Percentiles rank a stretch among this genome's conserved stretches.
Conservation (phyloP, 768 basidiomycete species). For the Lyophyllum shimeji region DNA sequence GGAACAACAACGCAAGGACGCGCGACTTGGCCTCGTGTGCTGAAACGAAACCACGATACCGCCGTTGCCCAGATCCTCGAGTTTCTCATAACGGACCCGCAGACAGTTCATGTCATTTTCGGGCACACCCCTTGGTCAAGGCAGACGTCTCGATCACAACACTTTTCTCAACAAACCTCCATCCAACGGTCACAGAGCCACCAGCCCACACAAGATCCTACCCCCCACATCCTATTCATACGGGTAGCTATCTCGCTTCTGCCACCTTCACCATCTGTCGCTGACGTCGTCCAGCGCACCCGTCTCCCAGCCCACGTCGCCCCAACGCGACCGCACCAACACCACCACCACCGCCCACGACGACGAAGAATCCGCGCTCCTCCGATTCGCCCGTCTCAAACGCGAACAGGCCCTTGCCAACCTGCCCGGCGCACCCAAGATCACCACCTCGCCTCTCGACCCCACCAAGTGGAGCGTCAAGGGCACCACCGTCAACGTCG, state of each 20-base stretch:
- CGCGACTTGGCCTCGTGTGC: not conserved
- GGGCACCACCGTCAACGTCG: slow-evolving; percentile 87
- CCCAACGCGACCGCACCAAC: slow-evolving; percentile 20
- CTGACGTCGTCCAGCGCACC: slow-evolving; percentile 46
- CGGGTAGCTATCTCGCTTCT: slow-evolving; percentile 48
- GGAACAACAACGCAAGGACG: slow-evolving; percentile 18
- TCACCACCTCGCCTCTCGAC: slow-evolving; percentile 47
- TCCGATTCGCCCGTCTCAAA: slow-evolving; percentile 42
- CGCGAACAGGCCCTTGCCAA: slow-evolving; percentile 31
- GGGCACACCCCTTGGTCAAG: slow-evolving; percentile 79
- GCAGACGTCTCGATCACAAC: slow-evolving; percentile 81
- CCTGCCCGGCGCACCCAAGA: slow-evolving; percentile 39
- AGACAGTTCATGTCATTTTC: slow-evolving; percentile 77
- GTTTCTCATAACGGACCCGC: slow-evolving; percentile 12
- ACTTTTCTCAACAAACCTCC: slow-evolving; percentile 70
- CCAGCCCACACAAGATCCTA: slow-evolving; percentile 37
- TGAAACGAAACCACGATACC: too few relatives aligned
- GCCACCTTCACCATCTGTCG: slow-evolving; percentile 11
- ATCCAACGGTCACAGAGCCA: slow-evolving; percentile 33
- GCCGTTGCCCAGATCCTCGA: not conserved
- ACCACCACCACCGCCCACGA: slow-evolving; percentile 31
- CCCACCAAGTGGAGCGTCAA: slow-evolving; percentile 75
- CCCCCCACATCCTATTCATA: slow-evolving; percentile 66
- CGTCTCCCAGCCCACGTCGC: slow-evolving; percentile 43
- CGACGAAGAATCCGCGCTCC: slow-evolving; percentile 40